Evolutionary conservation across 352 stramenopile genomes (phyloP).

Genomic region (Pseudoperonospora humuli): DNA sequence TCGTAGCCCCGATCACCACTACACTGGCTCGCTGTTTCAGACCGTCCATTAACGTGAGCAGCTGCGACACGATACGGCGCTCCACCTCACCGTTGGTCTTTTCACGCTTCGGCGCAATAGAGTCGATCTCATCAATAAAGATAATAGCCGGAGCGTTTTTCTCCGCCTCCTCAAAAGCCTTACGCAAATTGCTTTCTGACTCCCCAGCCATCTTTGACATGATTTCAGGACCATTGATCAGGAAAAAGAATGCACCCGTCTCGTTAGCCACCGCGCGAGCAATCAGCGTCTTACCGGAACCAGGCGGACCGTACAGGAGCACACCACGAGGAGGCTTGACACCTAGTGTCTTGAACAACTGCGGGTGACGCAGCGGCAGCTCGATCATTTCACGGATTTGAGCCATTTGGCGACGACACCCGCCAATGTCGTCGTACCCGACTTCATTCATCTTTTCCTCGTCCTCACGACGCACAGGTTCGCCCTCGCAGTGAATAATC

Average conservation of each 20-base stretch:
- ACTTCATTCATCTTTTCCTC: constrained; percentile 99
- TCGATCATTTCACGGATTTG: constrained; percentile 99
- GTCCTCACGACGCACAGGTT: constrained; percentile 97
- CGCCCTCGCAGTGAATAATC: constrained; percentile 99
- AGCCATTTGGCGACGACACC: constrained; percentile 97
- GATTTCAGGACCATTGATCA: constrained; percentile 99
- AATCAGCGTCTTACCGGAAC: constrained; percentile 98
- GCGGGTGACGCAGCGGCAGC: constrained; percentile 94
- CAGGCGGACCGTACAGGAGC: constrained; percentile 98
- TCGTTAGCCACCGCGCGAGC: constrained; percentile 98
- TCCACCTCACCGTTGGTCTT: constrained; percentile 99
- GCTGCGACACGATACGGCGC: constrained; percentile 96
- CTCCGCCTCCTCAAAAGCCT: constrained; percentile 98
- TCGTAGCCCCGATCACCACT: constrained; percentile 98
- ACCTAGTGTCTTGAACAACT: constrained; percentile 98
- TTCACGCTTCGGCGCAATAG: constrained; percentile 95
- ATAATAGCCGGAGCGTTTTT: constrained; percentile 99
- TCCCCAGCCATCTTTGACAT: constrained; percentile 98
- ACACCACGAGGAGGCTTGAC: constrained; percentile 98
- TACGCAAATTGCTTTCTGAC: constrained; percentile 89
- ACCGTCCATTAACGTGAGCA: constrained; percentile 99
- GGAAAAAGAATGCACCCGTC: constrained; percentile 98
- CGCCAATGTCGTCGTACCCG: constrained; percentile 99
- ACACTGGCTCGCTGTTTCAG: constrained; percentile 89
- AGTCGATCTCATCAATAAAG: constrained; percentile 99